Evolutionary conservation across 2,329 filamentous ascomycete species (phyloP).

Genomic region (Pyricularia sp.): DNA sequence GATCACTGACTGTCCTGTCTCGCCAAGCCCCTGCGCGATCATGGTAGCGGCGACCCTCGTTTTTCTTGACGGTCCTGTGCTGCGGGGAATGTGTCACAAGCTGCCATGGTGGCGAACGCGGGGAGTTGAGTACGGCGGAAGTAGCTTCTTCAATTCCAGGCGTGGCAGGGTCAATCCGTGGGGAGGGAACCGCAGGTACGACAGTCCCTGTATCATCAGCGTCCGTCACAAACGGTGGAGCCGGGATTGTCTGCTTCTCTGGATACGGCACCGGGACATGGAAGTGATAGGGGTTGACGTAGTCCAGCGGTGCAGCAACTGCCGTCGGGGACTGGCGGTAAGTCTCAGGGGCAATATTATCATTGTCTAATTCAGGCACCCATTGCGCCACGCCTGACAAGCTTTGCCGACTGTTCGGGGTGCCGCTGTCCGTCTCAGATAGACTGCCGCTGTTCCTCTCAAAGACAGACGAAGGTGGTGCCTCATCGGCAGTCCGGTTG

Average conservation of each 20-base stretch:
- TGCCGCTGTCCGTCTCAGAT: slow-evolving; percentile 30
- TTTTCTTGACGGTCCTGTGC: slow-evolving; percentile 31
- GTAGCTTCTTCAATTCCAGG: not conserved
- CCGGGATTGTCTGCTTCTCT: slow-evolving; percentile 13
- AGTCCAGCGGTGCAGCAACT: slow-evolving; percentile 12
- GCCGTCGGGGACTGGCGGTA: slow-evolving; percentile 21
- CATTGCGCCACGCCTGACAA: slow-evolving; percentile 13
- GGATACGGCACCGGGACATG: slow-evolving; percentile 20
- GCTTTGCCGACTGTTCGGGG: slow-evolving; percentile 27
- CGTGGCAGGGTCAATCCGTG: not conserved
- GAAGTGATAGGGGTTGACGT: slow-evolving; percentile 26
- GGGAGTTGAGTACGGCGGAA: not conserved
- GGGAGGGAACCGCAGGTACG: slow-evolving; percentile 14
- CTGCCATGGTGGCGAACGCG: slow-evolving; percentile 2
- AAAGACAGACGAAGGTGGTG: slow-evolving; percentile 35
- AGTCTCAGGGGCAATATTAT: slow-evolving; percentile 15
- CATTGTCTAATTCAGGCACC: slow-evolving; percentile 8
- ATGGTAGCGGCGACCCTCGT: slow-evolving; percentile 29
- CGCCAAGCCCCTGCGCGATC: slow-evolving; percentile 36
- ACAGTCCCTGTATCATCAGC: slow-evolving; percentile 22
- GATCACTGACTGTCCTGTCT: slow-evolving; percentile 27
- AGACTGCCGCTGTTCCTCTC: slow-evolving; percentile 35
- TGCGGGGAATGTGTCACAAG: not conserved
- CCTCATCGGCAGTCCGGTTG: slow-evolving; percentile 19
- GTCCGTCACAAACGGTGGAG: slow-evolving; percentile 13